phyloP scores from a whole-genome alignment of 768 basidiomycete species.

The Trametopsis cervina region DNA sequence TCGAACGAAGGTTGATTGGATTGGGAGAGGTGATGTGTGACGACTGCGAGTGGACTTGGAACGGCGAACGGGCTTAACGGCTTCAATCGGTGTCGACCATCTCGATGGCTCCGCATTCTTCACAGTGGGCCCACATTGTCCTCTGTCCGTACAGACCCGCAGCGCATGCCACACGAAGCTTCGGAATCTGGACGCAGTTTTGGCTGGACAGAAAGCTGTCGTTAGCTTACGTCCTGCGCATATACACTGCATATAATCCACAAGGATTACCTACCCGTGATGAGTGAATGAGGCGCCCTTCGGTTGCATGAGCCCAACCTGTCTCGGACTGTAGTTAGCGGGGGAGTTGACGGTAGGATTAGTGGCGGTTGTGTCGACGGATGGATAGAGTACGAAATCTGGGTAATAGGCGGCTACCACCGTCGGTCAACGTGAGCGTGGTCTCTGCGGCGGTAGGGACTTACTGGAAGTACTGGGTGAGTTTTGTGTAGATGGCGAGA shows the following conservation, averaged over 20 bases:
- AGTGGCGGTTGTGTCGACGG: constrained; percentile 39
- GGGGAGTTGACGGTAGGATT: constrained; percentile 42
- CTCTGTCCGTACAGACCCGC: constrained; percentile 61
- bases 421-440: background rate
- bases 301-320: constrained; percentile 65
- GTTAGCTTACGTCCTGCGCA: background rate
- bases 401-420: constrained; percentile 40
- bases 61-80: too few species aligned
- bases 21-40: too few species aligned
- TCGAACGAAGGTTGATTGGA: background rate
- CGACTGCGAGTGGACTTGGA: too few species aligned
- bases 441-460: too few species aligned
- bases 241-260: background rate
- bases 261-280: constrained; percentile 59
- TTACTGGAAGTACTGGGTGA: constrained; percentile 20
- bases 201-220: constrained; percentile 32
- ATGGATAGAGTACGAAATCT: constrained; percentile 55
- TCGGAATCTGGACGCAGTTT: constrained; percentile 74
- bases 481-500: constrained; percentile 31
- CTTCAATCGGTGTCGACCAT: constrained; percentile 71
- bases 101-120: constrained; percentile 83
- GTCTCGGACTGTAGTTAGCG: constrained; percentile 29
- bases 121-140: constrained; percentile 86
- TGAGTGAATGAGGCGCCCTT: constrained; percentile 46
- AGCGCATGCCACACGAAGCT: constrained; percentile 74